phyloP scores from a whole-genome alignment of 208 protist genomes.

The Naegleria fowleri region DNA sequence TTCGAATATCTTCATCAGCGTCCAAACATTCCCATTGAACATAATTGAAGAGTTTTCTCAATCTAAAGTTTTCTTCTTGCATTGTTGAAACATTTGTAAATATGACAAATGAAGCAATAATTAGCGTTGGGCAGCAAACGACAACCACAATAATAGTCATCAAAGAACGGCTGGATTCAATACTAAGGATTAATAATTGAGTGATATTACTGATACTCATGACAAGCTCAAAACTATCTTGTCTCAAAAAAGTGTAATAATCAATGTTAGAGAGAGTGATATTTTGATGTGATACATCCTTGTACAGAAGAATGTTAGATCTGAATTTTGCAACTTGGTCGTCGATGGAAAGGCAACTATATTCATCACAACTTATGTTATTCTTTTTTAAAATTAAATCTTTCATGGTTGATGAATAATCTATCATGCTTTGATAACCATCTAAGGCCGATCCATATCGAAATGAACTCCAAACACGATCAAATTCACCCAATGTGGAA shows the following conservation, averaged over 20 bases:
- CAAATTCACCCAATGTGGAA: background rate
- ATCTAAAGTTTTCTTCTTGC: background rate
- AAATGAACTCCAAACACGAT: background rate
- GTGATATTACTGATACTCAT: background rate
- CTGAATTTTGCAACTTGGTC: background rate
- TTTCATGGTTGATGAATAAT: background rate
- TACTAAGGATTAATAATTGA: background rate
- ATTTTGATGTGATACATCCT: background rate
- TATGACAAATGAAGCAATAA: background rate
- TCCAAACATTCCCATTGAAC: background rate
- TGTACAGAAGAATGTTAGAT: background rate
- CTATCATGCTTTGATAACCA: background rate
- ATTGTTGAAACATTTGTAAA: background rate
- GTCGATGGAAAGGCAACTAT: background rate
- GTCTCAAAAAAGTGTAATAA: background rate
- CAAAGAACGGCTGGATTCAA: background rate
- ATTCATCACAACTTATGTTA: background rate
- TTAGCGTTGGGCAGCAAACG: background rate
- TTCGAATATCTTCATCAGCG: background rate
- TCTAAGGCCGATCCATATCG: background rate
- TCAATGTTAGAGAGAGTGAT: background rate
- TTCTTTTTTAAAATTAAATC: background rate
- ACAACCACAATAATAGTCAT: background rate
- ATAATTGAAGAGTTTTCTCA: background rate
- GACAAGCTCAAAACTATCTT: background rate